phyloP scores from a whole-genome alignment of 164 flowering plant genomes.

The Chloranthus sessilifolius region DNA sequence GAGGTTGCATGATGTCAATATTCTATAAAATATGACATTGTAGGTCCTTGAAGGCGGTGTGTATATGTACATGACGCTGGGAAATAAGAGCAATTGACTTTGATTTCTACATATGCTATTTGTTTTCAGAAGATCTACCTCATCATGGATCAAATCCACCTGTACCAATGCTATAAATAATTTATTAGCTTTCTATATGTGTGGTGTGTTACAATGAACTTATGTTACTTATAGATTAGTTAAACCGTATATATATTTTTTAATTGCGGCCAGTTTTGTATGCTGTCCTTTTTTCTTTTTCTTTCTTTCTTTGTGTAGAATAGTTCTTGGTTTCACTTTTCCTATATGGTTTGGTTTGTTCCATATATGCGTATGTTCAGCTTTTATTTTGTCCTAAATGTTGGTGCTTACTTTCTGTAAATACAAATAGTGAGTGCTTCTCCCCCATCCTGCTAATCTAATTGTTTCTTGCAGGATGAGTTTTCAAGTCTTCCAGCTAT shows the following conservation, averaged over 20 bases:
- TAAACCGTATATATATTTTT: too few species aligned
- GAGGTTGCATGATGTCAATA: not conserved
- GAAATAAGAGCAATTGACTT: not conserved
- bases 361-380: not conserved
- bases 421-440: not conserved
- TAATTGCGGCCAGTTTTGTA: too few species aligned
- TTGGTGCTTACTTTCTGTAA: not conserved
- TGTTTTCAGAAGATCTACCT: not conserved
- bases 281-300: not conserved
- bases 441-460: not conserved
- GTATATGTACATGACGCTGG: not conserved
- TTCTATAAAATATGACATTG: not conserved
- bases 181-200: too few species aligned
- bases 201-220: too few species aligned
- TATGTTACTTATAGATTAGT: too few species aligned
- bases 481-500: constrained; percentile 73
- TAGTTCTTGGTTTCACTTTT: not conserved
- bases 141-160: not conserved
- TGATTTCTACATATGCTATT: too few species aligned
- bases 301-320: not conserved
- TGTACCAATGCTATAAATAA: too few species aligned
- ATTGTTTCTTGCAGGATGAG: constrained; percentile 55
- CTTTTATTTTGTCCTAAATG: not conserved
- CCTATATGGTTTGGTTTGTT: not conserved
- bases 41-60: not conserved